Percentiles rank a stretch among this genome's conserved stretches.
Conservation (phyloP, 768 basidiomycete species). For the Steccherinum ochraceum region DNA sequence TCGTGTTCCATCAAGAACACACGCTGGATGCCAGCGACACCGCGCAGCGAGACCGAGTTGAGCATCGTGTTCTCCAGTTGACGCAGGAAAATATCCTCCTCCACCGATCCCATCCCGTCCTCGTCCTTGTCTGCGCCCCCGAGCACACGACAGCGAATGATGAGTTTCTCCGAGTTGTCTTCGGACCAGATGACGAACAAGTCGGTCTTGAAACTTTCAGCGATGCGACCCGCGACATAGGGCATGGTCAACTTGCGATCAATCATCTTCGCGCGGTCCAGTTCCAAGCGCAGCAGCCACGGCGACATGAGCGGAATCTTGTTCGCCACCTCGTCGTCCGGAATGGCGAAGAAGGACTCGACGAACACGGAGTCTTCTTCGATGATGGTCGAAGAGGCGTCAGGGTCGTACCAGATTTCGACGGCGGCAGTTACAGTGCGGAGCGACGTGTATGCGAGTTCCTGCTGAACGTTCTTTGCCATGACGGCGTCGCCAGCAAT, state of each 20-base stretch:
- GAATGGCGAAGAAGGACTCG: conserved; percentile 98
- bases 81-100: conserved; percentile 95
- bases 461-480: conserved; percentile 89
- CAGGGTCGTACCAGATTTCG: conserved; percentile 98
- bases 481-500: conserved; percentile 52
- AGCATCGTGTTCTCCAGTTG: conserved; percentile 96
- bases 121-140: conserved; percentile 84
- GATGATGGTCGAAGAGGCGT: conserved; percentile 87
- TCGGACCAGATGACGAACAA: conserved; percentile 98
- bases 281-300: conserved; percentile 94
- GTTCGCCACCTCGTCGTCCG: conserved; percentile 90
- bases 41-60: conserved; percentile 90
- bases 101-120: conserved; percentile 63
- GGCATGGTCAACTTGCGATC: conserved; percentile 95
- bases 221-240: conserved; percentile 89
- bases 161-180: conserved; percentile 95
- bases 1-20: conserved; percentile 93
- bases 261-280: conserved; percentile 96
- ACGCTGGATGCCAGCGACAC: conserved; percentile 83
- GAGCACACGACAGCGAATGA: conserved; percentile 92
- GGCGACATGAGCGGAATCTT: conserved; percentile 91
- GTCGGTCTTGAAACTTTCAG: conserved; percentile 92
- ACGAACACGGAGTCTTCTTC: conserved; percentile 96
- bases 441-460: conserved; percentile 88
- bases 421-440: conserved; percentile 92